Evolutionary conservation across 139 green algal genomes (phyloP).

Genomic region (Micractinium conductrix): DNA sequence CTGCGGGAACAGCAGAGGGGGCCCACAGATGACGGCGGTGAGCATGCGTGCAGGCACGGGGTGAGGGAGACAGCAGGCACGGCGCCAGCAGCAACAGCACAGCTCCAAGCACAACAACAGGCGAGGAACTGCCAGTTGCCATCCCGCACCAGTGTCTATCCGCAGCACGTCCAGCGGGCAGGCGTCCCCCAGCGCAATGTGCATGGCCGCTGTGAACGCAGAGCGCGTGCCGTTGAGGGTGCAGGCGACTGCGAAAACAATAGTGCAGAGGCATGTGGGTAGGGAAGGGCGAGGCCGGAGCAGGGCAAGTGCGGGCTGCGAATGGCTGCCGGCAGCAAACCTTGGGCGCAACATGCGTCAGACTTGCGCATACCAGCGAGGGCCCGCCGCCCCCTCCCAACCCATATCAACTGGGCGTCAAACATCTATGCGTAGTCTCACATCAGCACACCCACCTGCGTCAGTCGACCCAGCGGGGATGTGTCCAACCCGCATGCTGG

Average conservation of each 20-base stretch:
- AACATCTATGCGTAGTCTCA: no score
- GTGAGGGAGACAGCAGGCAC: not conserved
- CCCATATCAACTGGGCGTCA: no score
- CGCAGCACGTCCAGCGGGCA: constrained; percentile 77
- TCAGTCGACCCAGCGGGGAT: constrained; percentile 89
- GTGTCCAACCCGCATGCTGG: constrained; percentile 75
- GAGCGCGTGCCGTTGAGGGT: constrained; percentile 82
- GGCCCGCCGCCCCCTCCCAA: no score
- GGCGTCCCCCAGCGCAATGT: constrained; percentile 86
- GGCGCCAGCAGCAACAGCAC: no score
- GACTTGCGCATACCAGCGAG: no score
- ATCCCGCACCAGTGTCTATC: constrained; percentile 47
- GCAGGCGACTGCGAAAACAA: constrained; percentile 62
- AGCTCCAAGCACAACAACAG: no score
- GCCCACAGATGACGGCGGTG: not conserved
- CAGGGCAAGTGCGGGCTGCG: no score
- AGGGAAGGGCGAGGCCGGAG: no score
- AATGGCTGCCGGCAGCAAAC: no score
- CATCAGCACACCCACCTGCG: constrained; percentile 45
- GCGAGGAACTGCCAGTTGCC: not conserved
- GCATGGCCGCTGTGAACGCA: constrained; percentile 79
- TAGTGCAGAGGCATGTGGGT: no score
- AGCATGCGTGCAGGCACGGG: not conserved
- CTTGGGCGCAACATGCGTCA: no score
- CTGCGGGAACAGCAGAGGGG: not conserved